phyloP scores from a whole-genome alignment of 257 asterid species.

The Ocimum tenuiflorum region DNA sequence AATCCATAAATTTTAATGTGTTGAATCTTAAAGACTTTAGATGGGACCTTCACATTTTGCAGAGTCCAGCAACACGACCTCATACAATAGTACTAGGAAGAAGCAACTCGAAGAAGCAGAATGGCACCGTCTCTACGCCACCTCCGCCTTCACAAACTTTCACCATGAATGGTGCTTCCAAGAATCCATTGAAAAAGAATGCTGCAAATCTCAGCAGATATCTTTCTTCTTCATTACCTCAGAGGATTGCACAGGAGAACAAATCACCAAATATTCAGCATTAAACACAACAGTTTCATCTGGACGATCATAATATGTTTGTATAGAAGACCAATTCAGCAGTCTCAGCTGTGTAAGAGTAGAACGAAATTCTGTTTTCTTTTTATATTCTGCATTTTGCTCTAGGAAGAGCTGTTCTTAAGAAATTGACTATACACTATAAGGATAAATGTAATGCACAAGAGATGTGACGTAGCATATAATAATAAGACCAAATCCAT shows the following conservation, averaged over 20 bases:
- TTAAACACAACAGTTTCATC: constrained; percentile 10
- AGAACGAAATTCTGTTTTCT: neutral
- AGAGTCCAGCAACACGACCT: constrained; percentile 36
- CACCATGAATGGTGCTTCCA: too few species aligned
- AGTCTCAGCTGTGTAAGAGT: too few species aligned
- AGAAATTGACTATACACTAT: neutral
- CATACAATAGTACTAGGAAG: constrained; percentile 43
- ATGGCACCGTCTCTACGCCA: constrained; percentile 41
- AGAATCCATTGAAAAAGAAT: too few species aligned
- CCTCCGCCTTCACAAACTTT: constrained; percentile 32
- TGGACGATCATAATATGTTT: too few species aligned
- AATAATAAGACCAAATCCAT: too few species aligned
- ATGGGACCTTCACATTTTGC: too few species aligned
- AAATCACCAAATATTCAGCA: constrained; percentile 51
- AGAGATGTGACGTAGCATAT: too few species aligned
- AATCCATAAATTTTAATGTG: too few species aligned
- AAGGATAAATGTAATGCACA: neutral
- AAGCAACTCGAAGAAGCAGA: constrained; percentile 33
- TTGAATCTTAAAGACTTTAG: too few species aligned
- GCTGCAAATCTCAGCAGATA: constrained; percentile 16
- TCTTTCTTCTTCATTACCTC: constrained; percentile 24
- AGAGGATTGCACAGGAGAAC: constrained; percentile 41
- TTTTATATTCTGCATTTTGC: neutral
- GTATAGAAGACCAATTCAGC: too few species aligned
- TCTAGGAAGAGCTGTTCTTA: neutral